phyloP scores from a whole-genome alignment of 2,329 filamentous ascomycete species.

The Xylaria sp. region DNA sequence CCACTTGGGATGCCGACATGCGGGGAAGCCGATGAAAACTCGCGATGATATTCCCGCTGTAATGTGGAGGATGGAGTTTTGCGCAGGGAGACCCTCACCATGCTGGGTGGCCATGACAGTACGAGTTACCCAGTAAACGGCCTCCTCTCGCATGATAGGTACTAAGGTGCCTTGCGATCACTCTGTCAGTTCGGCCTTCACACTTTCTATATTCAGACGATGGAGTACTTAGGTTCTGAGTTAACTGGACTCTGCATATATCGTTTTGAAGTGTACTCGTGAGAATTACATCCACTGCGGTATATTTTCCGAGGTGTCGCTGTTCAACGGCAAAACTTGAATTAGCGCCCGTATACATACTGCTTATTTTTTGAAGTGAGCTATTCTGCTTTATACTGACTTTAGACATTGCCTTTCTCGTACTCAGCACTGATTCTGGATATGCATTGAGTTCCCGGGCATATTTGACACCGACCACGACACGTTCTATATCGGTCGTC shows the following conservation, averaged over 20 bases:
- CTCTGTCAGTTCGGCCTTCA: background rate
- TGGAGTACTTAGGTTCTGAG: constrained; percentile 1
- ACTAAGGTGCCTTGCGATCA: background rate
- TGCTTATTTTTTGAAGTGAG: background rate
- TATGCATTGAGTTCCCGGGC: background rate
- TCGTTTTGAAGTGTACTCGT: background rate
- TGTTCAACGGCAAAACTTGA: background rate
- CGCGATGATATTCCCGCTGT: background rate
- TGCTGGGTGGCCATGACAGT: background rate
- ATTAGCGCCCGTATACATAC: no score
- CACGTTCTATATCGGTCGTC: background rate
- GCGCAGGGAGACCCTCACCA: background rate
- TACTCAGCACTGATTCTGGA: background rate
- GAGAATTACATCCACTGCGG: background rate
- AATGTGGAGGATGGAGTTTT: background rate
- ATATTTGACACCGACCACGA: background rate
- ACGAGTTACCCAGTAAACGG: background rate
- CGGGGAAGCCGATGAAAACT: background rate
- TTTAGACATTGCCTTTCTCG: background rate
- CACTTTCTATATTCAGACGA: background rate
- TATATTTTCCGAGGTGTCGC: background rate
- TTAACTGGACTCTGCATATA: constrained; percentile 2
- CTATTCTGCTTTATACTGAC: background rate
- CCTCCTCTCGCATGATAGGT: background rate
- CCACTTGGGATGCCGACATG: background rate